Conservation (phyloP, 2,329 filamentous ascomycete species). For the Hypoxylon sp. region DNA sequence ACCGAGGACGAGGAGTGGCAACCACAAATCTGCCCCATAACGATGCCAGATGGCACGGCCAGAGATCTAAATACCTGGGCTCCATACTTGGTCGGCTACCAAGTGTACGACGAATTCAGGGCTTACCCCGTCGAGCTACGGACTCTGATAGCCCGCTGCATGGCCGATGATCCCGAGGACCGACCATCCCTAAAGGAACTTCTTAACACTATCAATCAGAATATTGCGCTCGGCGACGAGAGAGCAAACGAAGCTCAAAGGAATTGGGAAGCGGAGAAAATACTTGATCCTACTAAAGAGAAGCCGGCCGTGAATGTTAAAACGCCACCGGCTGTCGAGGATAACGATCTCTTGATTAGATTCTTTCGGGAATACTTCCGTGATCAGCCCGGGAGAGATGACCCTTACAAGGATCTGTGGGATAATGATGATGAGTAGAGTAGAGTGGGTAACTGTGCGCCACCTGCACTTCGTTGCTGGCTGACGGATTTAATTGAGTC, state of each 20-base stretch:
- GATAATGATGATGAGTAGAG: slow-evolving; percentile 1
- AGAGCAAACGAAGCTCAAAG: slow-evolving; percentile 8
- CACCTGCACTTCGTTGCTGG: not conserved
- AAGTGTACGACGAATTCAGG: slow-evolving; percentile 24
- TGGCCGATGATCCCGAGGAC: slow-evolving; percentile 31
- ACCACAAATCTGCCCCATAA: slow-evolving; percentile 23
- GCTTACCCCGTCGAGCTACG: slow-evolving; percentile 24
- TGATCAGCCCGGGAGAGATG: slow-evolving; percentile 19
- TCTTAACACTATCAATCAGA: slow-evolving; percentile 16
- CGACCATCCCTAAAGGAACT: slow-evolving; percentile 34
- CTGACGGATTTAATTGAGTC: not conserved
- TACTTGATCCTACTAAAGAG: not conserved
- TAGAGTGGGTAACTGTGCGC: too few species aligned
- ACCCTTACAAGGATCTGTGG: slow-evolving; percentile 31
- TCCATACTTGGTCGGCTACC: slow-evolving; percentile 31
- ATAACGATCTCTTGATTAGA: slow-evolving; percentile 26
- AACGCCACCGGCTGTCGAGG: slow-evolving; percentile 27
- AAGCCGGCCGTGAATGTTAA: slow-evolving; percentile 21
- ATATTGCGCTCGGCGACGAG: slow-evolving; percentile 25
- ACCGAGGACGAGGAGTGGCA: slow-evolving; percentile 38
- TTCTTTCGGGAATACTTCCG: slow-evolving; percentile 38
- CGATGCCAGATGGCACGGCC: slow-evolving; percentile 31
- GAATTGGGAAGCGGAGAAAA: slow-evolving; percentile 7
- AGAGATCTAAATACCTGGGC: slow-evolving; percentile 35
- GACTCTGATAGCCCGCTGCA: slow-evolving; percentile 39